Base-by-base conservation (phyloP, 2,329 filamentous ascomycete genomes). In the Didymella lethalis region DNA sequence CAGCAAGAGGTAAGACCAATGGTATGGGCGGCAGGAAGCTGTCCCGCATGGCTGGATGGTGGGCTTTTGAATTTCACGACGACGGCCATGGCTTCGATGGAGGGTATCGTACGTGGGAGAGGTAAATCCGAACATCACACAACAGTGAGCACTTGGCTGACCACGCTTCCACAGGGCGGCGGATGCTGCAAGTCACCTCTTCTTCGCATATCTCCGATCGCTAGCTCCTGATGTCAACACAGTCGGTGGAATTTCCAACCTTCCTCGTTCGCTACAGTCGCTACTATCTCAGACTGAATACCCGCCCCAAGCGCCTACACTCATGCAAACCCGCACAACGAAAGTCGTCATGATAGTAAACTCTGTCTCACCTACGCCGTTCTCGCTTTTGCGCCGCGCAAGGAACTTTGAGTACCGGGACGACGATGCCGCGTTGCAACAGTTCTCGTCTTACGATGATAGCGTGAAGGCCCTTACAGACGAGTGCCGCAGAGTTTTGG, bases 301-400 rank as follows among this genome's bases (percentile, higher is more conserved):
- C 70, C 95, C 95, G 1, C 95, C 95, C 0, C 87, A 92, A 67
- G 84, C 86, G 32, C 91, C 93, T 10, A 83, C 85, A 0, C 82
- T 97, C 34, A 84, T 97, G 75, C 90, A 93, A 73, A 87, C 90
- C 4, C 85, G 86, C 1, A 97, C 93, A 3, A 90, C 93, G 61
- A 93, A 92, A 73, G 93, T 99, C 4, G 89, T 96, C 60, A 97
- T 99, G 93, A 93, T 97, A 64, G 95, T 99, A 20, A 92, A 98
- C 67, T 88, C 89, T 0, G 94, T 99, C 34, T 99, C 95, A 0
- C 93, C 95, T 0, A 97, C 93, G 0, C 95, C 95, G 0, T 98
- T 98, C 77, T 86, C 95, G 2, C 84, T 99, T 12, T 82, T 99
- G 43, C 90, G 95, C 61, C 88, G 95, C 67, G 92, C 93, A 45